Base-by-base conservation (phyloP, 805 yeast species). In the Nakazawaea ambrosiae region DNA sequence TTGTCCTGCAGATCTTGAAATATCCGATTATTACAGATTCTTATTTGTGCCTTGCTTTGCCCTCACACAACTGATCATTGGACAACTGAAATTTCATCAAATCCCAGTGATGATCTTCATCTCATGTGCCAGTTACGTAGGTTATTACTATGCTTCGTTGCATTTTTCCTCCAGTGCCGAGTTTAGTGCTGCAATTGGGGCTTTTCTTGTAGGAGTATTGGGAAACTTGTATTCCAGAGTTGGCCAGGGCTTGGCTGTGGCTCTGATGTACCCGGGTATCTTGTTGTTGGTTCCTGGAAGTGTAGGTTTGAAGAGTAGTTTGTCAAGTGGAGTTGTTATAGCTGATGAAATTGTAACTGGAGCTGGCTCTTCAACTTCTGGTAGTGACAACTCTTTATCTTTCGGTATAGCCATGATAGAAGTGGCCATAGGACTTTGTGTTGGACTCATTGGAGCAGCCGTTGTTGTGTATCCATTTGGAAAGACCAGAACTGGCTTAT, bases 241-340 rank as follows among this genome's bases (percentile, higher is more conserved):
- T 4, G 82, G 87, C 50, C 80, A 78, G 50, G 95, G 95, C 4
- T 69, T 86, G 51, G 95, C 95, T 0, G 89, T 86, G 18, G 78
- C 88, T 29, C 92, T 94, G 3, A 85, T 85, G 90, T 57, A 86
- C 40, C 95, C 95, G 0, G 95, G 86, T 0, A 82, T 85, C 29
- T 84, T 85, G 48, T 87, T 82, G 2, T 85, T 79, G 52, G 95
- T 85, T 27, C 95, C 95, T 2, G 76, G 84, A 2, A 92, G 94
- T 55, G 74, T 86, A 40, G 94, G 94, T 2, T 73, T 88, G 1
- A 84, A 83, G 48, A 76, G 85, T 31, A 69, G 86, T 4, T 65
- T 85, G 38, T 67, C 85, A 3, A 71, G 88, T 0, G 95, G 95
- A 34, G 64, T 85, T 15, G 59, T 65, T 22, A 68, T 70, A 31